These are phyloP conservation scores for Lentinula aciculospora DNA, from an alignment of 768 basidiomycete species.

Conservation along the genomic window DNA sequence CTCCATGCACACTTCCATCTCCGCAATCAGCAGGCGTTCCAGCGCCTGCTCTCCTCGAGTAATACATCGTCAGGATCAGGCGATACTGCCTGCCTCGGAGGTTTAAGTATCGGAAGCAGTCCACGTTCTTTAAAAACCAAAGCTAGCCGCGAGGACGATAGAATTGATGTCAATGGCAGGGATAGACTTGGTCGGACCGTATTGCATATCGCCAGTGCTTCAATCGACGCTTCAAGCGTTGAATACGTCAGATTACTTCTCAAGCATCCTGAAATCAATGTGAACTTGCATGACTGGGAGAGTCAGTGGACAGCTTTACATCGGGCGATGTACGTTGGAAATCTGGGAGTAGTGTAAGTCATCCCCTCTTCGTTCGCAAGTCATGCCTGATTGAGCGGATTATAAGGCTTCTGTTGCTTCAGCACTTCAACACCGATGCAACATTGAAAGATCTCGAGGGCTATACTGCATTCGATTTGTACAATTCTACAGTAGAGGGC, in stretches of 20 bases:
- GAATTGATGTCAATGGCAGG: slow-evolving; percentile 60
- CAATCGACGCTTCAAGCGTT: slow-evolving; percentile 52
- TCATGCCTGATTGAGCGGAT: slow-evolving; percentile 17
- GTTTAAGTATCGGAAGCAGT: slow-evolving; percentile 23
- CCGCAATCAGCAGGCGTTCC: slow-evolving; percentile 71
- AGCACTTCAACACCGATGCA: slow-evolving; percentile 66
- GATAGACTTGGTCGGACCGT: slow-evolving; percentile 73
- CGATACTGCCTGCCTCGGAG: neutral
- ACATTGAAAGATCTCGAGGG: slow-evolving; percentile 80
- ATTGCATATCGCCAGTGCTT: slow-evolving; percentile 74
- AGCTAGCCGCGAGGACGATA: slow-evolving; percentile 29
- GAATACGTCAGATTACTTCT: slow-evolving; percentile 79
- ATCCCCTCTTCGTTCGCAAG: slow-evolving; percentile 5
- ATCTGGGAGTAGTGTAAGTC: slow-evolving; percentile 63
- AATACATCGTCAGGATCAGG: slow-evolving; percentile 25
- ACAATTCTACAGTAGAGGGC: slow-evolving; percentile 81
- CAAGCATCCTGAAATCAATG: slow-evolving; percentile 66
- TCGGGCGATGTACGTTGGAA: slow-evolving; percentile 76
- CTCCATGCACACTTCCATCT: slow-evolving; percentile 75
- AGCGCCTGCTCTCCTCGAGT: slow-evolving; percentile 59
- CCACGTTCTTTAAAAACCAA: slow-evolving; percentile 53
- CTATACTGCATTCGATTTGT: slow-evolving; percentile 88
- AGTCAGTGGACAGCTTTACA: slow-evolving; percentile 91
- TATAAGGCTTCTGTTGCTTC: slow-evolving; percentile 65
- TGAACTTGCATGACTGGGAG: slow-evolving; percentile 79